A percentile compares a stretch with the other conserved stretches of the same genome.
These are phyloP conservation scores for Sideroxylon spinosum DNA, from an alignment of 179 eudicot species.

Conservation along the genomic window DNA sequence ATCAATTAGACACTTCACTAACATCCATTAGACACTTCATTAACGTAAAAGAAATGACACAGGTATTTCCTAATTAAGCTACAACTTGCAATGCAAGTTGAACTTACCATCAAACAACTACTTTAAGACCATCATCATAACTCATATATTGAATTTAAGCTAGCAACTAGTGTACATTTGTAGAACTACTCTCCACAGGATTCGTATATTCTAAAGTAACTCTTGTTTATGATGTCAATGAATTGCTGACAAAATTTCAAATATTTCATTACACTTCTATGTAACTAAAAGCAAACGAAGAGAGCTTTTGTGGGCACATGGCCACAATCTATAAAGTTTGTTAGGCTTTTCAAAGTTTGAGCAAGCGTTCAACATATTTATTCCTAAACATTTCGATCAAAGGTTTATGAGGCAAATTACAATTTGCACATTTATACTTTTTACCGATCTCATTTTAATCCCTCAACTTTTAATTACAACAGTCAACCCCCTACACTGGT, in stretches of 20 bases:
- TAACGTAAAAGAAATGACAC: background rate
- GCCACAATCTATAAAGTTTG: background rate
- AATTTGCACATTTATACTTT: no score
- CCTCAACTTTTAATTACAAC: no score
- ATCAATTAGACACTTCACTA: background rate
- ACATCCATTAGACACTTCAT: background rate
- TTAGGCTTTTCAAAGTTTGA: slow-evolving; percentile 6
- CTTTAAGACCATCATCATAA: slow-evolving; percentile 6
- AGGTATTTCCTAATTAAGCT: background rate
- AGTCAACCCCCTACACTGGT: no score
- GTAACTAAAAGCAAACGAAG: background rate
- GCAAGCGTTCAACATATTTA: background rate
- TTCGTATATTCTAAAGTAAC: background rate
- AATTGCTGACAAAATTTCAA: background rate
- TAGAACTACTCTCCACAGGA: background rate
- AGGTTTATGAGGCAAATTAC: background rate
- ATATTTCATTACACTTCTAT: background rate
- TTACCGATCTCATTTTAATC: no score
- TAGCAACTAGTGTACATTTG: background rate
- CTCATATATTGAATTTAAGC: background rate
- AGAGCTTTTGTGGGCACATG: background rate
- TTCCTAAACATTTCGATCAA: background rate
- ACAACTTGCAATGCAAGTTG: background rate
- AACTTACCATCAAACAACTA: background rate
- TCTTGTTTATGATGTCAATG: background rate